Conservation (phyloP, 805 yeast species). For the Candida easanensis region DNA sequence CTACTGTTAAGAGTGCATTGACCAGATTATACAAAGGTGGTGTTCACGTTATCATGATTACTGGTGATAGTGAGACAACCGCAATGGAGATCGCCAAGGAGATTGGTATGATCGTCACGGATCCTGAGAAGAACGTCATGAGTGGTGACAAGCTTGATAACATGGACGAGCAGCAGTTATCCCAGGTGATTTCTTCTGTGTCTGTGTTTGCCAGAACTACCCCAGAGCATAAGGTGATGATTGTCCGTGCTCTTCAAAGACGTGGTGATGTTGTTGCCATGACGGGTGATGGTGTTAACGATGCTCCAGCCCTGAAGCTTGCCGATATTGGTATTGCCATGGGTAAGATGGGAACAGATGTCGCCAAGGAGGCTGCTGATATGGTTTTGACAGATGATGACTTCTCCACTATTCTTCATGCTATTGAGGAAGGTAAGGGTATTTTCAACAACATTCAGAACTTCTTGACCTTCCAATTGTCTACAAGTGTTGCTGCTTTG, state of each 20-base stretch:
- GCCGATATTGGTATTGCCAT: conserved; percentile 96
- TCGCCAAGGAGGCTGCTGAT: conserved; percentile 97
- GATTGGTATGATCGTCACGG: conserved; percentile 81
- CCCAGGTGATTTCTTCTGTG: conserved; percentile 75
- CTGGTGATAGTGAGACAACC: conserved; percentile 90
- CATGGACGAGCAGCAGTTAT: conserved; percentile 68
- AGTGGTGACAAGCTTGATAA: conserved; percentile 81
- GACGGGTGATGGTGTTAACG: conserved; percentile 99
- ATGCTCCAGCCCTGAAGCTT: conserved; percentile 95
- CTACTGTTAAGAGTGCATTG: conserved; percentile 74
- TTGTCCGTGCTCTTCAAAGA: conserved; percentile 84
- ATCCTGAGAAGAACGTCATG: conserved; percentile 64
- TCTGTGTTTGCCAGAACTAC: conserved; percentile 93
- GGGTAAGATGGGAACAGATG: conserved; percentile 95
- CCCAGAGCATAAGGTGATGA: conserved; percentile 88
- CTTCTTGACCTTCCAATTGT: conserved; percentile 90
- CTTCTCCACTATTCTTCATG: conserved; percentile 87
- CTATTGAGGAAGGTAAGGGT: conserved; percentile 97
- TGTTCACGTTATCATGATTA: conserved; percentile 96
- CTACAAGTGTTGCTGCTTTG: conserved; percentile 94
- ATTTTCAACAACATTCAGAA: conserved; percentile 94
- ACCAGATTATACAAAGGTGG: conserved; percentile 83
- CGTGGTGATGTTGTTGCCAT: conserved; percentile 96
- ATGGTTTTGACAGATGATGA: conserved; percentile 98
- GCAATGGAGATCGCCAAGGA: conserved; percentile 82